Evolutionary conservation across 345 rosid species (phyloP), one percentile per base, ranked within the genome.

Genomic region (Citrus trifoliata): DNA sequence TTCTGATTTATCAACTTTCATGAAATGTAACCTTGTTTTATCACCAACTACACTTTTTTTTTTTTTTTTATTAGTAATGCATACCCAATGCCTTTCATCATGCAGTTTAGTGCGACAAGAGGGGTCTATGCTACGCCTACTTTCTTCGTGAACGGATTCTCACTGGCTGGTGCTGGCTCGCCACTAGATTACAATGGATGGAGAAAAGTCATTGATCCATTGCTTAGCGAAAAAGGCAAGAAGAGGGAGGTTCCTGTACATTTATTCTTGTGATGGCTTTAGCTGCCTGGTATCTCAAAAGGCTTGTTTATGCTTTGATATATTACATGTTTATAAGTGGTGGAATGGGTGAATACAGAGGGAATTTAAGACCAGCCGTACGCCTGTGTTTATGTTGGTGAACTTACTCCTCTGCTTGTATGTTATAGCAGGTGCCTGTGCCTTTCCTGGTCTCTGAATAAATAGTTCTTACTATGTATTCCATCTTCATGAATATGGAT

Each of bases 111-210:
- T 70, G 72, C 92, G 10, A 88, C 95, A 25, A 89, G 90, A 80
- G 95, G 93, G 25, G 93, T 87, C 21, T 93, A n/a, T 8, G 93
- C 87, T 19, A 93, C 98, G 2, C 98, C 95, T 13, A 64, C 81
- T 40, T 93, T 92, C 91, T 88, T 77, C 40, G 79, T 95, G 66
- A 95, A 95, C 62, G 98, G 98, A 71, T 93, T 95, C 77, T 83
- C 70, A 27, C 42, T 95, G 70, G 90, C 97, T 0, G 92, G 78
- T 75, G 68, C 86, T 59, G 93, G 90, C 67, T 85, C 90, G 24
- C 48, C 89, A 5, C 22, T 86, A 2, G 89, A 88, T 71, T 90
- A 80, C 48, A 82, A 81, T 9, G 85, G 75, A 38, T 95, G 98
- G 98, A 88, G 82, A 85, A 89, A 81, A 76, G 70, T 87, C 79